Conservation (phyloP, 2,329 filamentous ascomycete species). For the Mycosphaerella arachidis region DNA sequence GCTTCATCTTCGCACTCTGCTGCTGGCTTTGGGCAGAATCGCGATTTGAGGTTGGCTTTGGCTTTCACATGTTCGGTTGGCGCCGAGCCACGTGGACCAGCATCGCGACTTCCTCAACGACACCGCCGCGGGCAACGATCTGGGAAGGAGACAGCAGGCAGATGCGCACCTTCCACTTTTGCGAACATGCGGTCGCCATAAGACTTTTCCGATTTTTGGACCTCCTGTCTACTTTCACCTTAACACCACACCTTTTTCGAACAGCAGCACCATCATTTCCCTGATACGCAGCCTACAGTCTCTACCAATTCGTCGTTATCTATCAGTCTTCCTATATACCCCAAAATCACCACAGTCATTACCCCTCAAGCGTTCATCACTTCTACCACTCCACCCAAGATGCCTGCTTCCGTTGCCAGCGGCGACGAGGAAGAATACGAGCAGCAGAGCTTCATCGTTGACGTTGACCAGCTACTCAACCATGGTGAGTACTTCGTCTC, state of each 20-base stretch:
- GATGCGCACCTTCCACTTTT: background rate
- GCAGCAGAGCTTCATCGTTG: slow-evolving; percentile 54
- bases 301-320: background rate
- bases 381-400: slow-evolving; percentile 24
- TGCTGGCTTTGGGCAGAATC: background rate
- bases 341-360: background rate
- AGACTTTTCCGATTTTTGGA: background rate
- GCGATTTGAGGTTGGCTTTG: slow-evolving; percentile 3
- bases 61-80: slow-evolving; percentile 6
- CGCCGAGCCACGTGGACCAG: slow-evolving; percentile 5
- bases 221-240: background rate
- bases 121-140: background rate
- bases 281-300: background rate
- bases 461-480: slow-evolving; percentile 62
- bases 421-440: slow-evolving; percentile 51
- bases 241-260: background rate
- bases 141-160: slow-evolving; percentile 6
- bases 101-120: slow-evolving; percentile 2
- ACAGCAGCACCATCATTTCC: background rate
- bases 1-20: background rate
- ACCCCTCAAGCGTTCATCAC: background rate
- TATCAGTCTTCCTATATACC: background rate
- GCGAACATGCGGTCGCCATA: background rate
- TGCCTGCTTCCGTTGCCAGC: slow-evolving; percentile 51
- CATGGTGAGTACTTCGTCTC: slow-evolving; percentile 47